These are phyloP conservation scores for Phytophthora foliorum DNA, from an alignment of 352 stramenopile species.

Conservation along the genomic window DNA sequence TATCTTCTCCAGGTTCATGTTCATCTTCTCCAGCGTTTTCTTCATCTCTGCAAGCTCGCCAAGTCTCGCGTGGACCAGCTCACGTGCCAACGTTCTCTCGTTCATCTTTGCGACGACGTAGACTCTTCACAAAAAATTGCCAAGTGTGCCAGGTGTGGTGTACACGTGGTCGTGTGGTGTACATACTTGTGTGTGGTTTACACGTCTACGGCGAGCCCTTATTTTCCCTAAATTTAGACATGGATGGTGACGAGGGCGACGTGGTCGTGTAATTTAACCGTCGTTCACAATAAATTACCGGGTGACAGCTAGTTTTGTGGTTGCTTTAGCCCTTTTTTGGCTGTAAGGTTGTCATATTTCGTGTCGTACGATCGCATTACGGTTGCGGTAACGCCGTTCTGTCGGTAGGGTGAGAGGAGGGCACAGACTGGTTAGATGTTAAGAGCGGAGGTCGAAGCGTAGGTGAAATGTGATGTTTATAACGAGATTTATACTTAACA, in stretches of 20 bases:
- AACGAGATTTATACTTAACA: too few relatives aligned
- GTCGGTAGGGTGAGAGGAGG: too few relatives aligned
- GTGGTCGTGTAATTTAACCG: background rate
- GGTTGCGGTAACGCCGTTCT: constrained; percentile 1
- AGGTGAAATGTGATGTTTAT: too few relatives aligned
- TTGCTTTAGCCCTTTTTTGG: background rate
- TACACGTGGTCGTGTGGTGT: background rate
- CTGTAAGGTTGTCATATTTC: background rate
- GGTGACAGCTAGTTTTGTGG: background rate
- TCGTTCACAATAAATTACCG: background rate
- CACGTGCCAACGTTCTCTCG: background rate
- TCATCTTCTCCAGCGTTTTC: too few relatives aligned
- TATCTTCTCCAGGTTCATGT: constrained; percentile 1
- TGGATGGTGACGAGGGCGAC: background rate
- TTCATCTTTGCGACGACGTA: background rate
- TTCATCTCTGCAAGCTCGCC: background rate
- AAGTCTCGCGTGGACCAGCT: background rate
- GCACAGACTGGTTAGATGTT: too few relatives aligned
- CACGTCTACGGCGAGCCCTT: background rate
- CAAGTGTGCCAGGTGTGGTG: background rate
- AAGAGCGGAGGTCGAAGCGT: too few relatives aligned
- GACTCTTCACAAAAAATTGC: background rate
- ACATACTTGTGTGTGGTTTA: background rate
- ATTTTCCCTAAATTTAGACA: constrained; percentile 1
- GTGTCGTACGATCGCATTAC: background rate